A percentile compares a stretch with the other conserved stretches of the same genome.
Conservation (phyloP, 2,329 filamentous ascomycete genomes). For the Cladosporium phlei region DNA sequence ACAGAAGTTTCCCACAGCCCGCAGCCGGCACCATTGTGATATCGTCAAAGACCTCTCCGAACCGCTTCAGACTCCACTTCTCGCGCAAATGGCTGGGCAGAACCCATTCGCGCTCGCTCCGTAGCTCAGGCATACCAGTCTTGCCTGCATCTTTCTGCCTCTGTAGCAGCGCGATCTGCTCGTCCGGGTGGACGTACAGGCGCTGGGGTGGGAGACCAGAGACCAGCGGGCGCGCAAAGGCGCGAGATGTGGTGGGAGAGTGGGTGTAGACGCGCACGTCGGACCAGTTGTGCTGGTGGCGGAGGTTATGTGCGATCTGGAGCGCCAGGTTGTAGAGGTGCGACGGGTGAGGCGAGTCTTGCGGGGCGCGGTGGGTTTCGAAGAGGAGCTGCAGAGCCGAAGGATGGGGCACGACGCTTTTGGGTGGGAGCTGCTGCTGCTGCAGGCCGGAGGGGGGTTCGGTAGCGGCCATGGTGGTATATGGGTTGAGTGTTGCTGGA, state of each 20-base stretch:
- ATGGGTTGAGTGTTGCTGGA: not conserved
- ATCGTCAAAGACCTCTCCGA: conserved; percentile 66
- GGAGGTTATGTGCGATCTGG: conserved; percentile 65
- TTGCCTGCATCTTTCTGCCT: conserved; percentile 37
- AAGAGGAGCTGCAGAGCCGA: conserved; percentile 19
- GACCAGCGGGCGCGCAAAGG: conserved; percentile 58
- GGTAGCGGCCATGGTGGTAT: conserved; percentile 1
- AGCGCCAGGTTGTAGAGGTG: conserved; percentile 48
- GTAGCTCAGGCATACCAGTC: conserved; percentile 26
- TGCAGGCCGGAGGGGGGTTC: not conserved
- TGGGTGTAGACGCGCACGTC: conserved; percentile 49
- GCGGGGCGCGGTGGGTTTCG: conserved; percentile 10
- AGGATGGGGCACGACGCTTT: conserved; percentile 7
- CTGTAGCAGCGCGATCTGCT: conserved; percentile 70
- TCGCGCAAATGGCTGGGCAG: conserved; percentile 68
- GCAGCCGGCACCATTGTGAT: conserved; percentile 37
- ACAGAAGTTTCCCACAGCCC: conserved; percentile 28
- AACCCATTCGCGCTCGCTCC: conserved; percentile 65
- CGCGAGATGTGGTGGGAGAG: conserved; percentile 25
- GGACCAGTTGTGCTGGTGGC: conserved; percentile 72
- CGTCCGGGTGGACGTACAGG: conserved; percentile 75
- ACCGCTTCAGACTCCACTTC: conserved; percentile 63
- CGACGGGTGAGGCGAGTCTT: conserved; percentile 15
- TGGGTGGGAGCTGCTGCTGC: not conserved
- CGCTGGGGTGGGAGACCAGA: conserved; percentile 68